Evolutionary conservation across 441 rosid genomes (phyloP), one percentile per base, ranked within the genome.

Genomic region (Theobroma grandiflorum): DNA sequence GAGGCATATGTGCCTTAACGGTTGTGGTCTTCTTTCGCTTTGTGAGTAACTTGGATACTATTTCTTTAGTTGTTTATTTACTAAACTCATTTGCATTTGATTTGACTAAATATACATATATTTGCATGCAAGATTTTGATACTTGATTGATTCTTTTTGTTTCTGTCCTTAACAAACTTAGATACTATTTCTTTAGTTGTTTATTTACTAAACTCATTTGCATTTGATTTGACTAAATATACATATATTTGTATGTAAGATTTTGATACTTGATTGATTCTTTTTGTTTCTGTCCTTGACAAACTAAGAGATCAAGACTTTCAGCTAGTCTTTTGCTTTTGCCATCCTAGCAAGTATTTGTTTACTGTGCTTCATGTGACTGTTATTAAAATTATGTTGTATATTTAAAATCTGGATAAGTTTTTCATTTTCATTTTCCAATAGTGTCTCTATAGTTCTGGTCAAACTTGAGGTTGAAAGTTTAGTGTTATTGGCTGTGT

Each of bases 11-110:
- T 81, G 99, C 98, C 76, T 81, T 96, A 77, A 91, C 98, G 52
- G 92, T 94, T 77, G 99, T 96, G 80, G 88, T 96, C 89, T 88
- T 92, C 93, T 96, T 96, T 85, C 97, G 99, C 83, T 93, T 96
- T 74, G 99, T 94, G 85, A 94, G 99, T 90, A 61, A 65, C 40
- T 62, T 66, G 18, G 64, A 50, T 58, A 4, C 26, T 35, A 2
- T 53, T 74, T 18, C 18, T 63, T 8, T 80, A 78, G 38, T 53
- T 75, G 22, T 77, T n/a, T 61, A 42, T 77, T 37, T 66, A 33
- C 20, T 20, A 45, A 31, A n/a, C n/a, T 53, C 43, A 6, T 1
- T 12, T 61, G 22, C 72, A 59, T 82, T 82, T 79, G 20, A 38
- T 84, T 40, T 20, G 49, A 57, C 63, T 35, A 72, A 38, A 37